Evolutionary conservation across 2,329 filamentous ascomycete genomes (phyloP), one percentile per base, ranked within the genome.

Genomic region (Alternaria solani): DNA sequence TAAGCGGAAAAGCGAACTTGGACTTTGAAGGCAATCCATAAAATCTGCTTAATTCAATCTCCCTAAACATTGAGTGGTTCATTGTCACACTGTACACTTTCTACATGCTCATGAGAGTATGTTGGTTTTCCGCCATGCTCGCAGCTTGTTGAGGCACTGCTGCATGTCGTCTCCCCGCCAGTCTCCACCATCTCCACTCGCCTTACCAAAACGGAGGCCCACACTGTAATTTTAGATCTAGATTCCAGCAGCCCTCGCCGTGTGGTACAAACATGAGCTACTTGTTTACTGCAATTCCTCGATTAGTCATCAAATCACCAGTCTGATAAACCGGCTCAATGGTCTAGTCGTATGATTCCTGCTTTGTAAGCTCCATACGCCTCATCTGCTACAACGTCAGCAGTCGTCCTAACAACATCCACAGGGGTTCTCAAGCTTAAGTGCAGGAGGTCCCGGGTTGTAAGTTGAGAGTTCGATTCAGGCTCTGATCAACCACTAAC

Each of bases 311-410:
- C 36, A 39, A 39, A 39, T 20, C 8, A 39, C 7, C 16, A 39
- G n/a, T 39, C n/a, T 2, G 16, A 39, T 20, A 20, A 20, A 39
- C 36, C 36, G 36, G 36, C 36, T 39, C 36, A 39, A 39, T 39
- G 34, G 36, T 39, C 70, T 73, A 71, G 69, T 71, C 59, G 70
- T 64, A 73, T 72, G 69, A 73, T 72, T 72, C 66, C 67, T 65
- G 69, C 69, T 72, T 73, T 70, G 70, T 46, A n/a, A 43, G 51
- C 32, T 39, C 52, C 46, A 38, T 26, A 60, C 54, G 52, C 41
- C 48, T 51, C 11, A 39, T 23, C 5, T 46, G 23, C 43, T 18
- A 28, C 43, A 26, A 28, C 8, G 7, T 8, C 6, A 30, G 25
- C 25, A 47, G 28, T 30, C 5, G 25, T 47, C 11, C 43, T 47